These are phyloP conservation scores for Brassica carinata DNA, from an alignment of 345 rosid genomes.

Conservation along the genomic window DNA sequence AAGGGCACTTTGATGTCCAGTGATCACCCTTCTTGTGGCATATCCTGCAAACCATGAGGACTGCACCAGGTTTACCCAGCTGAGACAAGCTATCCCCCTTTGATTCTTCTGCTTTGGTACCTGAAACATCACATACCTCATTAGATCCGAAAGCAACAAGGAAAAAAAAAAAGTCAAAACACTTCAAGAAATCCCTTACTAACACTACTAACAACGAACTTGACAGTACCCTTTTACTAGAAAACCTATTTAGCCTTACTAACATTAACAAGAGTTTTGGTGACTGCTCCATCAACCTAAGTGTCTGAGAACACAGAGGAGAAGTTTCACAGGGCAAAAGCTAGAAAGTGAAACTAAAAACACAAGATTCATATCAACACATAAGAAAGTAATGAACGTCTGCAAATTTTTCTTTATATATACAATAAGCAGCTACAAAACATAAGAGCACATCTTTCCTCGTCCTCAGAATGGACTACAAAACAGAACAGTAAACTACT, in stretches of 20 bases:
- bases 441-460: not conserved
- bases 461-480: constrained; percentile 17
- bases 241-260: not conserved
- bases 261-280: not conserved
- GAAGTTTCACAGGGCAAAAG: constrained; percentile 17
- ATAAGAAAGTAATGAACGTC: not conserved
- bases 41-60: constrained; percentile 84
- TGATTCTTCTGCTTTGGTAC: constrained; percentile 69
- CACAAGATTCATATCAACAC: not conserved
- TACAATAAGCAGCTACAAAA: constrained; percentile 12
- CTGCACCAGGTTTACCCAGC: constrained; percentile 72
- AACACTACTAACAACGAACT: not conserved
- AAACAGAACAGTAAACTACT: constrained; percentile 10
- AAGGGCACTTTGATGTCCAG: constrained; percentile 90
- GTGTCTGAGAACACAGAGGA: not conserved
- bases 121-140: constrained; percentile 38
- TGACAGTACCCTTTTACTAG: not conserved
- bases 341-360: not conserved
- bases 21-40: constrained; percentile 95
- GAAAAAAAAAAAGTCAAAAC: not conserved
- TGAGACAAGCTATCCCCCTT: constrained; percentile 68
- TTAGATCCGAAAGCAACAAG: not conserved
- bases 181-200: not conserved
- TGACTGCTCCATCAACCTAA: not conserved
- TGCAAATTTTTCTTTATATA: not conserved